Conservation (phyloP, 441 rosid genomes). For the California macrophylla region DNA sequence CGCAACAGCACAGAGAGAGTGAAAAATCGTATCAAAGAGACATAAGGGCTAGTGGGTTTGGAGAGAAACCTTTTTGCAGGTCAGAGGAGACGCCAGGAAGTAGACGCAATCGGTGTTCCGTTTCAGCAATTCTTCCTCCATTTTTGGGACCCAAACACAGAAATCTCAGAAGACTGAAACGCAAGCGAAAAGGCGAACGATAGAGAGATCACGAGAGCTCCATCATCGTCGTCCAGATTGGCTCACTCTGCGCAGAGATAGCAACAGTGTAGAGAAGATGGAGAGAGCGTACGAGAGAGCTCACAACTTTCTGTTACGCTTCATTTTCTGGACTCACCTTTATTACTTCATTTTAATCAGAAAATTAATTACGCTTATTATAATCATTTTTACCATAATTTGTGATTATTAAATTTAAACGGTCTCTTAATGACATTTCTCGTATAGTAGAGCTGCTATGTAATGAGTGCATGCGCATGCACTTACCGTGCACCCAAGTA, state of each 20-base stretch:
- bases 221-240: not conserved
- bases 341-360: no score
- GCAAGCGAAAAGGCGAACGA: not conserved
- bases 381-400: no score
- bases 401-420: no score
- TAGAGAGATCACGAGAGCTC: not conserved
- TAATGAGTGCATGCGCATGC: not conserved
- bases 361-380: no score
- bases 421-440: no score
- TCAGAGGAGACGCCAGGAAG: slow-evolving; percentile 59
- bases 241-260: slow-evolving; percentile 4
- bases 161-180: not conserved
- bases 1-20: not conserved
- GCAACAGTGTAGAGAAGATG: not conserved
- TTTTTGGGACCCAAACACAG: not conserved
- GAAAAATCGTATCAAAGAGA: not conserved
- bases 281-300: not conserved
- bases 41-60: not conserved
- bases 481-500: no score
- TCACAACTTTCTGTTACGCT: not conserved
- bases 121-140: slow-evolving; percentile 9
- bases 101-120: slow-evolving; percentile 49
- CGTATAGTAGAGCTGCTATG: not conserved
- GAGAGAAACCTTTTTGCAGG: slow-evolving; percentile 48
- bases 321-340: not conserved